phyloP scores from a whole-genome alignment of 1,284 basidiomycete genomes.

The Pyrrhoderma noxium region DNA sequence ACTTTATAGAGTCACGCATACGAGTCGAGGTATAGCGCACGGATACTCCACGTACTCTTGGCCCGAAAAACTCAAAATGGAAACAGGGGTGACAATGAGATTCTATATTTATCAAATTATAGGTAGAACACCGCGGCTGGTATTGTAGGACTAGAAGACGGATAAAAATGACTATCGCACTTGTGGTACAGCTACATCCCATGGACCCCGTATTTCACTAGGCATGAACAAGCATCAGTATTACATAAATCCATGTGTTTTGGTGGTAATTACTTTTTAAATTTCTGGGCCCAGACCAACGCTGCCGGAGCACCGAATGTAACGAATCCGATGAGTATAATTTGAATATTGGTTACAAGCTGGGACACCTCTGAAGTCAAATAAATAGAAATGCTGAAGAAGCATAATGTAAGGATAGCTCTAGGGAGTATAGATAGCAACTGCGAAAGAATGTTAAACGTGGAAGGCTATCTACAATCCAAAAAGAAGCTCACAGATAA shows the following conservation, averaged over 20 bases:
- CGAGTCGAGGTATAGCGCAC: too few relatives aligned
- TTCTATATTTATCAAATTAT: too few relatives aligned
- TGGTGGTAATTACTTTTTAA: constrained; percentile 59
- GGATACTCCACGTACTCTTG: too few relatives aligned
- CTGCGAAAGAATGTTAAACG: constrained; percentile 28
- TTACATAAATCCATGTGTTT: constrained; percentile 25
- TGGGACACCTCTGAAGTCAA: constrained; percentile 48
- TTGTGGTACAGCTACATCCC: constrained; percentile 57
- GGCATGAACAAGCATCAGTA: neutral
- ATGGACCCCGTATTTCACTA: constrained; percentile 50
- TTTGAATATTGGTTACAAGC: constrained; percentile 45
- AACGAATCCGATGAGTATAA: constrained; percentile 43
- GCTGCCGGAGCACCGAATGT: constrained; percentile 66
- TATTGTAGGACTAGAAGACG: neutral
- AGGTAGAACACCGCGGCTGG: neutral
- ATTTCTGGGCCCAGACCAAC: constrained; percentile 75
- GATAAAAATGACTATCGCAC: constrained; percentile 7
- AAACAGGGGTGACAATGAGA: too few relatives aligned
- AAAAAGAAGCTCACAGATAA: constrained; percentile 52
- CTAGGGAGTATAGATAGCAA: constrained; percentile 38
- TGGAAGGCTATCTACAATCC: too few relatives aligned
- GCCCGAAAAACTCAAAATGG: too few relatives aligned
- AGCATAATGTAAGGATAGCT: constrained; percentile 41
- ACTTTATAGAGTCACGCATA: too few relatives aligned
- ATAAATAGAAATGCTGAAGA: constrained; percentile 41